Percentiles rank a stretch among this genome's conserved stretches.
phyloP scores from a whole-genome alignment of 805 yeast genomes.

The Kodamaea laetipori region DNA sequence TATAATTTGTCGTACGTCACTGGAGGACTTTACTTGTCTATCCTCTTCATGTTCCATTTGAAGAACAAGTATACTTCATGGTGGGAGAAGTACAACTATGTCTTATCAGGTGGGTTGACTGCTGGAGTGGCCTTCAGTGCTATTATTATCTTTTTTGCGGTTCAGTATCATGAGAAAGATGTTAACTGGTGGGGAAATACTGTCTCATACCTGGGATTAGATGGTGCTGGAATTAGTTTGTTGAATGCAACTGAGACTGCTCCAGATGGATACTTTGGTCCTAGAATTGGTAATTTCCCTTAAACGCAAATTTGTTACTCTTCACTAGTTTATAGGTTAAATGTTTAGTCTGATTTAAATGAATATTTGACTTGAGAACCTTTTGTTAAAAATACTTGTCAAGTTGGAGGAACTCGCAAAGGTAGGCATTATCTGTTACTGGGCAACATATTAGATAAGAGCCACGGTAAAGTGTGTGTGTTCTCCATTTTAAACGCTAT shows the following conservation, averaged over 20 bases:
- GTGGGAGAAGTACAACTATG: constrained; percentile 41
- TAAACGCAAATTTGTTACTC: constrained; percentile 7
- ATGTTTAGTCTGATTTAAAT: too few species aligned
- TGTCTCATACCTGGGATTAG: constrained; percentile 37
- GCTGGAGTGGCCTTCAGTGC: constrained; percentile 40
- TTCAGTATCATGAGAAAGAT: constrained; percentile 32
- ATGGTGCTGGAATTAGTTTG: constrained; percentile 23
- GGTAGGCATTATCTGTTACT: too few species aligned
- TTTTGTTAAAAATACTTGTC: too few species aligned
- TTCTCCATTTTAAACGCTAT: too few species aligned
- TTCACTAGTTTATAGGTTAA: too few species aligned
- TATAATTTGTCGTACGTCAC: constrained; percentile 36
- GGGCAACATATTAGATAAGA: too few species aligned
- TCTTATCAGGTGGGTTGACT: constrained; percentile 33
- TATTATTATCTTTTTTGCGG: constrained; percentile 41
- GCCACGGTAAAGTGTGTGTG: too few species aligned
- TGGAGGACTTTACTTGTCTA: constrained; percentile 31
- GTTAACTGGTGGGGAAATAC: constrained; percentile 36
- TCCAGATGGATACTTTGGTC: constrained; percentile 42
- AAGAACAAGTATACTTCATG: constrained; percentile 29
- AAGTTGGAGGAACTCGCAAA: too few species aligned
- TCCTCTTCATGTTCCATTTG: constrained; percentile 32
- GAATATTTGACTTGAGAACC: too few species aligned
- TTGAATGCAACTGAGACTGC: constrained; percentile 24
- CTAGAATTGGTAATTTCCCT: constrained; percentile 30